Base-by-base conservation (phyloP, 1,284 basidiomycete genomes). In the Cutaneotrichosporon cyanovorans region DNA sequence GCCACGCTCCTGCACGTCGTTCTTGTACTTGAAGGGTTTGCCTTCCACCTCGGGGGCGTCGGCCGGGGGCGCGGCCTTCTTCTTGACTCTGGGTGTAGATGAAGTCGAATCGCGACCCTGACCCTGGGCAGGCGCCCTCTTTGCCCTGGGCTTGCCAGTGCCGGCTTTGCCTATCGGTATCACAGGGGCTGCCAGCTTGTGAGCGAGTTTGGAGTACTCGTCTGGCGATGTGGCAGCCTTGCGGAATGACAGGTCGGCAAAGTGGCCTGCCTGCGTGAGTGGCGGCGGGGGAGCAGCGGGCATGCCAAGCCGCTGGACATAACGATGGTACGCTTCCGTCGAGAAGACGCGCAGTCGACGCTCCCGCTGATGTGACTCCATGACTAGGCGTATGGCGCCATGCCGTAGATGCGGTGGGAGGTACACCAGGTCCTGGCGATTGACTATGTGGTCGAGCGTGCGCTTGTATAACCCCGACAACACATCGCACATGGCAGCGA, bases 291-390 rank as follows among this genome's bases (percentile, higher is more conserved):
- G 51, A 1, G 58, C 45, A 8, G 57, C 37, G 7, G 45, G 38
- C 11, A 58, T 58, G 28, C 57, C 56, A 9, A 56, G 42, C 20
- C 39, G 37, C 2, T 39, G 36, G 57, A 65, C 52, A 43, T 58
- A 48, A 20, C 56, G 30, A 18, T 53, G 57, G 43, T 59, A 66
- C 5, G 51, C 49, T 18, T 46, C 42, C 1, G 55, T 45, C 5
- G 53, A 45, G 48, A 60, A 66, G 2, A 58, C 37, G 15, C 65
- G 53, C 5, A 66, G 43, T 16, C 67, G 62, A 4, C 63, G 57
- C 45, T 66, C 61, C 28, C 60, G 58, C 7, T 58, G 57, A 20
- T 45, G 37, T 2, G 55, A 58, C 47, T 69, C 67, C 46, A 67
- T 64, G 28, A 55, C 48, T 5, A 53, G 52, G 22, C 51, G 55